Evolutionary conservation across 2,329 filamentous ascomycete species (phyloP), one percentile per base, ranked within the genome.

Genomic region (Cryphonectria parasitica): DNA sequence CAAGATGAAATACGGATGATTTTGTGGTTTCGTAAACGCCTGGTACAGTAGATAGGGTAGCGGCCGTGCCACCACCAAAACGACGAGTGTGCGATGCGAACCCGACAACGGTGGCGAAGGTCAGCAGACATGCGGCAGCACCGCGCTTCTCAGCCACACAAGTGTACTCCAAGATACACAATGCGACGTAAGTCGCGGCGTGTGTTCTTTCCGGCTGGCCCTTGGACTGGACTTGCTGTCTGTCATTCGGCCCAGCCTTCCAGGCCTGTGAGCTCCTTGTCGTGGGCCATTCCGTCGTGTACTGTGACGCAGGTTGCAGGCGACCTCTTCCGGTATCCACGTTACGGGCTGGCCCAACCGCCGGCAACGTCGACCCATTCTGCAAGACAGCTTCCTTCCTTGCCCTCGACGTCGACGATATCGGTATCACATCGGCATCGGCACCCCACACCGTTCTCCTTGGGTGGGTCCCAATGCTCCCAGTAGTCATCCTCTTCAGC

Each of bases 311-410:
- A 28, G 62, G 56, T 15, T 34, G 63, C 28, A 49, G 63, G 19
- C 43, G 63, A 31, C 41, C 25, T 34, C 15, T 52, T 31, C 34
- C 36, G n/a, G 25, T 17, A 52, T 64, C 19, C 22, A 52, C 28
- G 28, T 61, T 78, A 85, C 67, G 83, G 82, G 72, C 83, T 84
- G 71, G 92, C 90, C 94, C 95, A 99, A 71, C 96, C 96, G 76
- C 96, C 96, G 64, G 95, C 95, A 76, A 98, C 94, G 72, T 98
- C 94, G 19, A 99, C 96, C 96, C 96, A 99, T 82, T 99, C 94
- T 13, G 93, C 88, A 69, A 98, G 85, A 82, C 96, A 99, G 75
- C 94, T 97, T 73, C 96, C 96, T 79, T 97, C 93, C 82, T 98
- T 99, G 81, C 94, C 95, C 83, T 99, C 96, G 36, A 99, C 95